A percentile compares a stretch with the other conserved stretches of the same genome.
Evolutionary conservation across 2,329 filamentous ascomycete species (phyloP).

Genomic region (Pezicula carpinea): DNA sequence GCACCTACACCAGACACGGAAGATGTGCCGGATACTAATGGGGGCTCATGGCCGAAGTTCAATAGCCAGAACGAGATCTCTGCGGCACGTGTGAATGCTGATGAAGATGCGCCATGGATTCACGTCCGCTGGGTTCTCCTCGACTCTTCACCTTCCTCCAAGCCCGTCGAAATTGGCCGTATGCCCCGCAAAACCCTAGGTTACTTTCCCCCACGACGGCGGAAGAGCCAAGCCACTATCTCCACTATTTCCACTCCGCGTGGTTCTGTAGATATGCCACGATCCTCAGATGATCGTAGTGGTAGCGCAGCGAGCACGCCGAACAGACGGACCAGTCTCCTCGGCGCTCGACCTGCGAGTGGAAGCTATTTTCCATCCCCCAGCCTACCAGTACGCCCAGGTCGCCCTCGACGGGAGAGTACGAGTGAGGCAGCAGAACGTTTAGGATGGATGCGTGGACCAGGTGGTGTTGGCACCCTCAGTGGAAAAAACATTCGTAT

Average conservation of each 20-base stretch:
- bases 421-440: constrained; percentile 32
- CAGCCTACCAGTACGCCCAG: constrained; percentile 6
- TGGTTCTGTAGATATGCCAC: constrained; percentile 23
- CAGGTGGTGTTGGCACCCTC: constrained; percentile 85
- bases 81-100: constrained; percentile 31
- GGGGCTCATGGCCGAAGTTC: constrained; percentile 21
- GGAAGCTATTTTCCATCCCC: constrained; percentile 28
- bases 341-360: constrained; percentile 15
- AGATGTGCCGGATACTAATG: constrained; percentile 21
- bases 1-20: constrained; percentile 41
- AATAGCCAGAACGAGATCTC: constrained; percentile 13
- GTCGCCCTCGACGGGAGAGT: constrained; percentile 24
- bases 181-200: constrained; percentile 76
- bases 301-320: constrained; percentile 19
- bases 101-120: constrained; percentile 68
- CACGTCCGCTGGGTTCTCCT: constrained; percentile 88
- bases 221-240: constrained; percentile 54
- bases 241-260: constrained; percentile 62
- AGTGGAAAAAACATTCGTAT: constrained; percentile 58
- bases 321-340: constrained; percentile 19
- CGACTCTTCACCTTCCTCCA: constrained; percentile 56
- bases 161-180: constrained; percentile 79
- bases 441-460: constrained; percentile 68
- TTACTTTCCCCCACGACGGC: constrained; percentile 91
- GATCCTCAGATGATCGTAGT: constrained; percentile 14